Conservation (phyloP, 2,329 filamentous ascomycete genomes). For the Metarhizium robertsii region DNA sequence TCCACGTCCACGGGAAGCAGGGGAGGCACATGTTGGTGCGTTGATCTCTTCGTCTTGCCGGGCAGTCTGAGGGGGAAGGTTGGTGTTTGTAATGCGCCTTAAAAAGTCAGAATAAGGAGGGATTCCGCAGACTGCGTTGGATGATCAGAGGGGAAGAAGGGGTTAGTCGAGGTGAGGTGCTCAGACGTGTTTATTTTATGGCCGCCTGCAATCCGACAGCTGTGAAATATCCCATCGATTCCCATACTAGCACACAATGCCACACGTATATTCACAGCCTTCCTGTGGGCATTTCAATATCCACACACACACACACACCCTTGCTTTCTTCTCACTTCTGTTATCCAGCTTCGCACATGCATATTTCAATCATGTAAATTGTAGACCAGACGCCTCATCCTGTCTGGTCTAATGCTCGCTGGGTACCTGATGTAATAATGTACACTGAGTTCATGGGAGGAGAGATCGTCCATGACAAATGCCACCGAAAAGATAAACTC, state of each 20-base stretch:
- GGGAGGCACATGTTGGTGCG: conserved; percentile 39
- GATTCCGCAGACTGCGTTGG: background rate
- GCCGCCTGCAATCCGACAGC: background rate
- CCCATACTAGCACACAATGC: background rate
- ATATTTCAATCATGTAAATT: conserved; percentile 14
- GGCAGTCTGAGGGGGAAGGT: background rate
- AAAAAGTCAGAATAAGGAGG: too few species aligned
- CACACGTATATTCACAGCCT: background rate
- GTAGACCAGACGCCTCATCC: conserved; percentile 25
- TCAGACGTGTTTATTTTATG: background rate
- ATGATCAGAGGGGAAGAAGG: background rate
- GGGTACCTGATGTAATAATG: conserved; percentile 37
- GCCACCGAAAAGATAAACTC: conserved; percentile 7
- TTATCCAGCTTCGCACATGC: background rate
- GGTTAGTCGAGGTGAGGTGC: background rate
- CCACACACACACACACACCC: background rate
- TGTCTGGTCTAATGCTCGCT: conserved; percentile 37
- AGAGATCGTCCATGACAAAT: conserved; percentile 34
- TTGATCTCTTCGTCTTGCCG: background rate
- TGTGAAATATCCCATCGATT: background rate
- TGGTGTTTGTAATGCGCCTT: background rate
- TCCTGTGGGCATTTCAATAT: background rate
- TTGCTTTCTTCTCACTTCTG: background rate
- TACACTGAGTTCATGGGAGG: conserved; percentile 42
- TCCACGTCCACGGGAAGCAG: conserved; percentile 42